Evolutionary conservation across 192 early-diverging fungal genomes (phyloP), one percentile per base, ranked within the genome.

Genomic region (Umbelopsis isabellina): DNA sequence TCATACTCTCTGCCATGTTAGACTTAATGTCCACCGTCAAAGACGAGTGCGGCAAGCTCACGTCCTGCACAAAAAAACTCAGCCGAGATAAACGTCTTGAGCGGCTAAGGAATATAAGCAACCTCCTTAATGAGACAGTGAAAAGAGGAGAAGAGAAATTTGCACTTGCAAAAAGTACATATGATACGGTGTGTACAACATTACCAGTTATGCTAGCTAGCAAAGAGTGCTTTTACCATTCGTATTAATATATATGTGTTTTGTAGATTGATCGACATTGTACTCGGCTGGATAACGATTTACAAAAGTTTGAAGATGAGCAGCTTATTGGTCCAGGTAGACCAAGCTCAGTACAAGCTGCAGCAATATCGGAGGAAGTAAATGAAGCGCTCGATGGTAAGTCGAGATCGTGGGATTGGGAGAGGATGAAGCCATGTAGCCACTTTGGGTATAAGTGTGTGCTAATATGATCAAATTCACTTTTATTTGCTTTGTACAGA

Each of bases 141-240:
- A 90, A 93, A 75, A 89, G 94, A 65, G 94, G 94, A 20, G 93
- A 96, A 70, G 95, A 97, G 46, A 98, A 97, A 66, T 93, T 97
- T n/a, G 89, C 92, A 0, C 75, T 98, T n/a, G 94, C 97, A 11
- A 91, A 90, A 33, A 91, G 96, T 50, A 97, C 94, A 2, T 98
- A 96, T 73, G 95, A 98, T 66, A 83, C 92, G 74, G 96, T 97
- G 72, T 25, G 77, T 69, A 22, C 30, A 16, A 18, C 50, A 44
- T 41, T 33, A 22, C n/a, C n/a, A n/a, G n/a, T n/a, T 50, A 21
- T 21, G 3, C 18, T 49, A 18, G 48, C 48, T 20, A 21, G 18
- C 15, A 4, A 5, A 10, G 51, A 25, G 4, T 22, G 12, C 8
- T 10, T 10, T 23, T 18, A 25, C 21, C 21, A 13, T 12, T 21